Conservation (phyloP, 2,329 filamentous ascomycete species). For the Alternaria sp. region DNA sequence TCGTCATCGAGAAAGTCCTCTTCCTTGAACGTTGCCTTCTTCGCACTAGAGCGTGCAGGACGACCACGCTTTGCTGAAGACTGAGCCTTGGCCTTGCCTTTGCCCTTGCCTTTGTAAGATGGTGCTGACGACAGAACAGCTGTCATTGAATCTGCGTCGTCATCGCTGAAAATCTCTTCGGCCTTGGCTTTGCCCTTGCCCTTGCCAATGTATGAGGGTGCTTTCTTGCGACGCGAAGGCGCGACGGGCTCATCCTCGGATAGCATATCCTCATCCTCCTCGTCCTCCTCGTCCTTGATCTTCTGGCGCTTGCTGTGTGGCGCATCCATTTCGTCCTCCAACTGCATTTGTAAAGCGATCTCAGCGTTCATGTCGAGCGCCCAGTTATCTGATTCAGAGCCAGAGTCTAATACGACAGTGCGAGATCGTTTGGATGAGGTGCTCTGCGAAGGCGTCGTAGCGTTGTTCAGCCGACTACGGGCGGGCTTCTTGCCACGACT, state of each 20-base stretch:
- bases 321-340: constrained; percentile 58
- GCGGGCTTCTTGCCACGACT: constrained; percentile 28
- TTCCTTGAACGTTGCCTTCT: constrained; percentile 16
- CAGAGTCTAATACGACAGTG: constrained; percentile 29
- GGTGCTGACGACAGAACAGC: constrained; percentile 10
- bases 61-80: constrained; percentile 21
- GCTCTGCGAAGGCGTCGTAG: constrained; percentile 17
- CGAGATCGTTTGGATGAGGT: constrained; percentile 34
- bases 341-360: constrained; percentile 64
- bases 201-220: constrained; percentile 21
- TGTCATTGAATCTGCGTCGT: constrained; percentile 10
- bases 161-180: constrained; percentile 12
- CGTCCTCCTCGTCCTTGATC: constrained; percentile 27
- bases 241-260: constrained; percentile 14
- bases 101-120: constrained; percentile 30
- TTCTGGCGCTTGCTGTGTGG: constrained; percentile 48
- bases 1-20: constrained; percentile 28
- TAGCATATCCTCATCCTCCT: constrained; percentile 44
- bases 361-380: constrained; percentile 56
- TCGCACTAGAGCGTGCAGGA: constrained; percentile 27
- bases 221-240: constrained; percentile 9
- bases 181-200: constrained; percentile 21
- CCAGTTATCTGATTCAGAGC: constrained; percentile 37
- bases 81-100: constrained; percentile 26
- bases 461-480: constrained; percentile 26